phyloP scores from a whole-genome alignment of 129 eudicot species.

The Mikania micrantha region DNA sequence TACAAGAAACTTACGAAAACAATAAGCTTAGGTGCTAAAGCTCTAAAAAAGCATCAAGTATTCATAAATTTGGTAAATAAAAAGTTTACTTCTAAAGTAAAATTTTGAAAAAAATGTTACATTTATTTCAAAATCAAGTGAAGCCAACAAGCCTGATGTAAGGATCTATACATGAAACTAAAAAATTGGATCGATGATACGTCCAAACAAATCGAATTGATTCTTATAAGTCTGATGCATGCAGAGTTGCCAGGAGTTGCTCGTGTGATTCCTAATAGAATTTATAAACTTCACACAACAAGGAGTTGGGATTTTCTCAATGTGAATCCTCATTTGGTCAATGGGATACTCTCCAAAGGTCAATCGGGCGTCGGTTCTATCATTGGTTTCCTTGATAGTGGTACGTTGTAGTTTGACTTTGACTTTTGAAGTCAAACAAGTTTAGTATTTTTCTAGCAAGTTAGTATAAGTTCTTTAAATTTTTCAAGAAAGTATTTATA shows the following conservation, averaged over 20 bases:
- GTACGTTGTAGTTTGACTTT: constrained; percentile 21
- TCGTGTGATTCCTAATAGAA: constrained; percentile 40
- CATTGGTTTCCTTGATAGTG: constrained; percentile 52
- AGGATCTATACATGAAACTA: too few species aligned
- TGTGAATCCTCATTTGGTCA: constrained; percentile 19
- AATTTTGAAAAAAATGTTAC: not conserved
- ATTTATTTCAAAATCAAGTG: not conserved
- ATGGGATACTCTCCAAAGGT: constrained; percentile 33
- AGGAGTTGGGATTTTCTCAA: constrained; percentile 62
- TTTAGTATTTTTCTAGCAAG: too few species aligned
- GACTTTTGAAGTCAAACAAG: not conserved
- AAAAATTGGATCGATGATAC: too few species aligned
- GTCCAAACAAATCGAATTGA: too few species aligned
- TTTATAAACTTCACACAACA: constrained; percentile 44
- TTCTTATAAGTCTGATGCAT: not conserved
- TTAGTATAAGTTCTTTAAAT: not conserved
- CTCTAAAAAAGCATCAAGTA: too few species aligned
- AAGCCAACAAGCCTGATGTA: not conserved
- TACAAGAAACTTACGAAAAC: not conserved
- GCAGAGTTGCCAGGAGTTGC: constrained; percentile 45
- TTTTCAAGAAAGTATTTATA: too few species aligned
- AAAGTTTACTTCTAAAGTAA: not conserved
- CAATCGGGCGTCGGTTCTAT: constrained; percentile 36
- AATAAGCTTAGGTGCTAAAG: not conserved
- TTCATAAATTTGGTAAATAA: too few species aligned